A percentile compares a stretch with the other conserved stretches of the same genome.
These are phyloP conservation scores for Harringtonia lauricola DNA, from an alignment of 2,329 filamentous ascomycete species.

Conservation along the genomic window DNA sequence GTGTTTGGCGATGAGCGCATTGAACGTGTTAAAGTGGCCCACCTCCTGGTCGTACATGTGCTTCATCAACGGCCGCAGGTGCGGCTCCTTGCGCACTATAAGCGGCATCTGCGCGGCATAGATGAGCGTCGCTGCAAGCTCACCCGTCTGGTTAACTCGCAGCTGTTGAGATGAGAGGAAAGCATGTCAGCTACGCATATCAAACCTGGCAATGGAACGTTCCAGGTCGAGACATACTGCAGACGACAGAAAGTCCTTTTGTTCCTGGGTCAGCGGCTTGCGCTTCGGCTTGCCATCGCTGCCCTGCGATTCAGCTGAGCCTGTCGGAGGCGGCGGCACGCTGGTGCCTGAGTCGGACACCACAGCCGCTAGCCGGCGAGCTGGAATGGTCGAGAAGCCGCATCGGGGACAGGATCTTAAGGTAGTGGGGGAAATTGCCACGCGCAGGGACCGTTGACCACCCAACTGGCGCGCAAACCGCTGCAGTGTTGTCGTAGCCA, in stretches of 20 bases:
- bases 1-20: conserved; percentile 69
- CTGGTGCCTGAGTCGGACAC: not conserved
- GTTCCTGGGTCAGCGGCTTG: conserved; percentile 56
- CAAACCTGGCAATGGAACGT: too few species aligned
- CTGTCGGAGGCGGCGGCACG: not conserved
- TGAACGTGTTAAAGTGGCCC: conserved; percentile 78
- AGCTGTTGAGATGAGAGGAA: conserved; percentile 36
- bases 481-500: not conserved
- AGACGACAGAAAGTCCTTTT: conserved; percentile 64
- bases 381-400: conserved; percentile 7
- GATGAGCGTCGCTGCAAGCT: conserved; percentile 92
- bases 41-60: conserved; percentile 99
- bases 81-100: conserved; percentile 69
- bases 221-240: too few species aligned
- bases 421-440: not conserved
- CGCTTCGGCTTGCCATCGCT: conserved; percentile 22
- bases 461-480: conserved; percentile 1
- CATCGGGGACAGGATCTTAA: conserved; percentile 8
- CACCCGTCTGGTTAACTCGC: conserved; percentile 93
- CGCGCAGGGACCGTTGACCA: not conserved
- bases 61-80: conserved; percentile 81
- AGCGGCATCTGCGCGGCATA: conserved; percentile 81
- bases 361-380: conserved; percentile 6
- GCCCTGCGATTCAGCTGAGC: not conserved
- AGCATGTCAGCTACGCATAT: conserved; percentile 7